Conservation (phyloP, 257 asterid species). For the Solanum ahanhuiri region DNA sequence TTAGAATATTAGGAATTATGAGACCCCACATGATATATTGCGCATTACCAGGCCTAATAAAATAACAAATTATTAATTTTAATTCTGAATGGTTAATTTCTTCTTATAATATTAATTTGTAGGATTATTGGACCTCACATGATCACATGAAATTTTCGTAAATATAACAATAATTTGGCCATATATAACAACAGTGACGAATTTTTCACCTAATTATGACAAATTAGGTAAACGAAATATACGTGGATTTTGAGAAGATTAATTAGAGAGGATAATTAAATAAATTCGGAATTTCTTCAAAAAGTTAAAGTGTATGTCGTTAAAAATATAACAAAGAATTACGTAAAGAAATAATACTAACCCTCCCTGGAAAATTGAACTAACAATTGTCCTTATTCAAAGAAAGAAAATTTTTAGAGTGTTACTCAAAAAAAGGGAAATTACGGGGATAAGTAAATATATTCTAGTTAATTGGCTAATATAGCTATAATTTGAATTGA, state of each 20-base stretch:
- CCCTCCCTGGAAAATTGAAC: neutral
- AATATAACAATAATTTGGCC: neutral
- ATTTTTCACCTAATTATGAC: neutral
- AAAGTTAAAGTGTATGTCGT: neutral
- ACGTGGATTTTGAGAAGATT: neutral
- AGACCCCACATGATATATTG: neutral
- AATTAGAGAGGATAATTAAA: neutral
- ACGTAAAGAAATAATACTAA: neutral
- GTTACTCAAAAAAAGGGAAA: neutral
- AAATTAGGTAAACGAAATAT: neutral
- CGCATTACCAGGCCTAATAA: neutral
- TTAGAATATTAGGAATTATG: neutral
- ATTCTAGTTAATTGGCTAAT: no score
- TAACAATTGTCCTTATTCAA: neutral
- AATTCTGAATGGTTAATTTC: neutral
- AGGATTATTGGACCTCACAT: neutral
- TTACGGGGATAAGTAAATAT: accelerated
- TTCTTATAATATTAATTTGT: neutral
- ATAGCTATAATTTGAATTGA: no score
- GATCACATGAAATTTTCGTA: neutral
- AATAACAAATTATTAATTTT: neutral
- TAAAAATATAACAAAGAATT: neutral
- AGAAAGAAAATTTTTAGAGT: neutral
- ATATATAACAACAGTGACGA: neutral
- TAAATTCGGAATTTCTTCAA: neutral